A percentile compares a stretch with the other conserved stretches of the same genome.
Evolutionary conservation across 2,329 filamentous ascomycete genomes (phyloP).

Genomic region (Fusarium cicatricum): DNA sequence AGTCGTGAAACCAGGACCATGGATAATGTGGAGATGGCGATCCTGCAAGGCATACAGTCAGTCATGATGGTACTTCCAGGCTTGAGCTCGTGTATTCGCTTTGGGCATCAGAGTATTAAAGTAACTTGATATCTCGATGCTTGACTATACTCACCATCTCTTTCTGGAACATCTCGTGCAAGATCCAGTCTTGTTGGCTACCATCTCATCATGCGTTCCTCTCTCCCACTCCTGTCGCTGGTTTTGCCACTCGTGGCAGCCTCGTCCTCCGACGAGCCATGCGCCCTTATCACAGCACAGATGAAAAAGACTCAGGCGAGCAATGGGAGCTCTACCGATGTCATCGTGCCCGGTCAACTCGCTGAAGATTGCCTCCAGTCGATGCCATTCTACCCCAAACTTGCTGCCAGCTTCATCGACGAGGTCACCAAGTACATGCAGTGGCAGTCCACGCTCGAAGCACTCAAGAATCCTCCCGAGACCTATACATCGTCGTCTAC

Average conservation of each 20-base stretch:
- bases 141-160: too few species aligned
- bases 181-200: too few species aligned
- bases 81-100: too few species aligned
- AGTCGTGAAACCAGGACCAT: too few species aligned
- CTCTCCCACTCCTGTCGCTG: not conserved
- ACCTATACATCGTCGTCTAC: slow-evolving; percentile 12
- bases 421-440: slow-evolving; percentile 8
- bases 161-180: too few species aligned
- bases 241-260: not conserved
- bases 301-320: not conserved
- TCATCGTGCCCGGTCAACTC: not conserved
- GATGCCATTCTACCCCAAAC: not conserved
- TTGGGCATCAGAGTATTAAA: too few species aligned
- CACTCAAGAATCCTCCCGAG: slow-evolving; percentile 15
- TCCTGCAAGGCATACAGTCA: not conserved
- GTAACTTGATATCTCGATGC: too few species aligned
- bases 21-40: too few species aligned
- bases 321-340: not conserved
- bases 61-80: not conserved
- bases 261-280: not conserved
- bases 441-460: slow-evolving; percentile 26
- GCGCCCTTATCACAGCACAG: not conserved
- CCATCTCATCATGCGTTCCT: not conserved
- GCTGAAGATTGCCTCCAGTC: slow-evolving; percentile 4
- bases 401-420: not conserved